Base-by-base conservation (phyloP, 306 rosid species). In the Parietaria judaica region DNA sequence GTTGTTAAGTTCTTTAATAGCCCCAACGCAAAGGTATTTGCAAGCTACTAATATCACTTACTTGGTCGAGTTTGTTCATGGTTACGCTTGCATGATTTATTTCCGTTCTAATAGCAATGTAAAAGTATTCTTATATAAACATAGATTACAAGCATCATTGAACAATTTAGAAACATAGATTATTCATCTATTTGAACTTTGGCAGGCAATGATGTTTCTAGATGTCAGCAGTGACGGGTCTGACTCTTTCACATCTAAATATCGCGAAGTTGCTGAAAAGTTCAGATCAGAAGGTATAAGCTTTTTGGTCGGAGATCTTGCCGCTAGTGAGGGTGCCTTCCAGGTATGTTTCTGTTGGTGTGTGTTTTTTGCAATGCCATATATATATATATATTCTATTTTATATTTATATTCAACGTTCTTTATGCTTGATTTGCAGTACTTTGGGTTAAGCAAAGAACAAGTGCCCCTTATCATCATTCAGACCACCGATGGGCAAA, bases 171-270 rank as follows among this genome's bases (percentile, higher is more conserved):
- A 23, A 23, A 23, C 31, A 23, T 23, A 23, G 31, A 23, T 23
- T 13, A 44, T 6, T 39, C 23, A 9, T 31, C 12, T 23, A 23
- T 64, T 63, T 59, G 31, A 31, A 71, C 69, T 73, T 66, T 46
- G 50, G 56, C 60, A 94, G 99, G 97, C 95, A 14, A 79, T 88
- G 97, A n/a, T 94, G 81, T 94, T 94, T 80, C 58, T 84, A 67
- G 83, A 89, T 84, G 79, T 80, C 77, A 80, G 80, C 11, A n/a
- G 66, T 13, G 87, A 79, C 50, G 72, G 4, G 39, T 79, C 91
- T 58, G 95, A 77, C 65, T 62, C 94, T 51, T 73, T 94, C 8
- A 78, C 81, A 78, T 69, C 86, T 36, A 84, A 73, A 56, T 88
- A 82, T 76, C 87, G 66, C 35, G 86, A 88, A 69, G 73, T 80